These are phyloP conservation scores for Lactuca sativa DNA, from an alignment of 129 eudicot genomes.

Conservation along the genomic window DNA sequence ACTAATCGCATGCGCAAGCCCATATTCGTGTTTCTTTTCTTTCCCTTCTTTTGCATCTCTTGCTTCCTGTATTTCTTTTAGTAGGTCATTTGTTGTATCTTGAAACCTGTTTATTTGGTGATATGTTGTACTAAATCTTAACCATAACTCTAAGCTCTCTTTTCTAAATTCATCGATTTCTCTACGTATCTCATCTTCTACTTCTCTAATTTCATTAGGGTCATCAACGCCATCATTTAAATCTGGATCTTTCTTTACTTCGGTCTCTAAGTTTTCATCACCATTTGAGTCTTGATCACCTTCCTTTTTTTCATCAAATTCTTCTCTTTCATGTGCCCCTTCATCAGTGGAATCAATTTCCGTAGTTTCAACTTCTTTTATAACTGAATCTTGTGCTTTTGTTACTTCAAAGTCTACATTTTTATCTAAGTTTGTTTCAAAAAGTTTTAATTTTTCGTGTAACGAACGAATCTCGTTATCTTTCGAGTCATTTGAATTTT, in stretches of 20 bases:
- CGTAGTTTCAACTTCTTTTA: background rate
- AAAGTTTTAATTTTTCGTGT: constrained; percentile 32
- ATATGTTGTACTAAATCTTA: constrained; percentile 63
- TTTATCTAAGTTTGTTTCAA: constrained; percentile 19
- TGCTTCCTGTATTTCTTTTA: constrained; percentile 41
- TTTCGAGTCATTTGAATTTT: constrained; percentile 49
- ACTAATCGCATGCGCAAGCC: constrained; percentile 5
- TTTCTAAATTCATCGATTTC: constrained; percentile 65
- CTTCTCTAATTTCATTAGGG: constrained; percentile 8
- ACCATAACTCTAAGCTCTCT: constrained; percentile 68
- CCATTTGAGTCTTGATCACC: constrained; percentile 11
- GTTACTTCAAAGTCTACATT: background rate
- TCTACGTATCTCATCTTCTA: constrained; percentile 45
- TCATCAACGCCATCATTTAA: background rate
- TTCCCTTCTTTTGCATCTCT: constrained; percentile 16
- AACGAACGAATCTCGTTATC: constrained; percentile 54
- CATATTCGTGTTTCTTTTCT: constrained; percentile 39
- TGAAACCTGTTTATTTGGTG: constrained; percentile 73
- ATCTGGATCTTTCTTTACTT: background rate
- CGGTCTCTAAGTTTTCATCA: background rate
- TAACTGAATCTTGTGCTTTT: background rate
- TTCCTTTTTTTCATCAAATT: background rate
- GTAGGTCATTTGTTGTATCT: constrained; percentile 51
- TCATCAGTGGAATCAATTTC: background rate
- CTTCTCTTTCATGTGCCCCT: constrained; percentile 2